These are phyloP conservation scores for Allium sativum DNA, from an alignment of 106 monocot genomes.

Conservation along the genomic window DNA sequence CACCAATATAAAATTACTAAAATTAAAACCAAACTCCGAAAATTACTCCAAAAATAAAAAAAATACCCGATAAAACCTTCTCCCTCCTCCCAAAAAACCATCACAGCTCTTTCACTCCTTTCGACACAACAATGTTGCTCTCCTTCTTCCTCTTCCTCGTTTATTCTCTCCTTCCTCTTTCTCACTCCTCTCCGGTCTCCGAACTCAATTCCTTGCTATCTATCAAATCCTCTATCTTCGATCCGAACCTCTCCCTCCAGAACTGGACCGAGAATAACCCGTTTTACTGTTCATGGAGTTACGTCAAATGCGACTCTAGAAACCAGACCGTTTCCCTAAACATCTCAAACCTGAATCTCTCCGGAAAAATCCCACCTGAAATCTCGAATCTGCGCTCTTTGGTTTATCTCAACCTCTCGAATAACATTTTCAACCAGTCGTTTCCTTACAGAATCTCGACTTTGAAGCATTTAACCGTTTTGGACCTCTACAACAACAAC, in stretches of 20 bases:
- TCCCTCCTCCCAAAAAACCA: background rate
- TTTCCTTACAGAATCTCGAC: constrained; percentile 23
- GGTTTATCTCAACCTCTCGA: constrained; percentile 57
- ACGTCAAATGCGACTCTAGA: constrained; percentile 34
- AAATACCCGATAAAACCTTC: background rate
- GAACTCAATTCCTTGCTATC: constrained; percentile 15
- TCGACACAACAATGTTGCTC: background rate
- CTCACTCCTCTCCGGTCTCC: background rate
- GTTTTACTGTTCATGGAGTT: constrained; percentile 25
- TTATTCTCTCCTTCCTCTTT: background rate
- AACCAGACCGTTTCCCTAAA: constrained; percentile 13
- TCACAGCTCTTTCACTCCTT: background rate
- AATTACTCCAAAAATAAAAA: background rate
- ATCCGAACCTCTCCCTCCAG: constrained; percentile 15
- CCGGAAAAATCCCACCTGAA: constrained; percentile 38
- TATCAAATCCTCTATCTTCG: constrained; percentile 9
- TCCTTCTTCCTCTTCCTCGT: background rate
- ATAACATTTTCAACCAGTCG: constrained; percentile 43
- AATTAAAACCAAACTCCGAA: background rate
- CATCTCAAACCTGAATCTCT: constrained; percentile 36
- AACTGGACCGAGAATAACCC: constrained; percentile 20
- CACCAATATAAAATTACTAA: too few species aligned
- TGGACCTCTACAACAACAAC: constrained; percentile 74
- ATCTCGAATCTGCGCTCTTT: constrained; percentile 26
- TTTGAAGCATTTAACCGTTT: constrained; percentile 24